Evolutionary conservation across 805 yeast genomes (phyloP).

Genomic region (Clavispora phyllophila): DNA sequence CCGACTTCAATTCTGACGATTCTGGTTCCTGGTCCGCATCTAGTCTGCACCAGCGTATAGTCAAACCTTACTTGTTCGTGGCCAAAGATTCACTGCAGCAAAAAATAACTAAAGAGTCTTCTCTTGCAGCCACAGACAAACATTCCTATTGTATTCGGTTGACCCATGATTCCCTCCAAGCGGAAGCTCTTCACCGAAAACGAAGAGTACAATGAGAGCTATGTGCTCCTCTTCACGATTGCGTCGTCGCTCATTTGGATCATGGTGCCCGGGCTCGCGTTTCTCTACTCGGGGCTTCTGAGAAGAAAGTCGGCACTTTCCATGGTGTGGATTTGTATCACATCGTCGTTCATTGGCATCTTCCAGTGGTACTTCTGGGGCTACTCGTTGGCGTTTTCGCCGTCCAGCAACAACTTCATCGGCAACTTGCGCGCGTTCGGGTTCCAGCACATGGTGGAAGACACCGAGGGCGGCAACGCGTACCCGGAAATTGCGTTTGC

Average conservation of each 20-base stretch:
- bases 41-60: no score
- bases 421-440: slow-evolving; percentile 86
- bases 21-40: no score
- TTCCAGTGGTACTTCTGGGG: slow-evolving; percentile 99
- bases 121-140: no score
- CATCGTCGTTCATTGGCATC: slow-evolving; percentile 67
- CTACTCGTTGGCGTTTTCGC: slow-evolving; percentile 81
- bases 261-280: slow-evolving; percentile 94
- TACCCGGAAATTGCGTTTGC: slow-evolving; percentile 87
- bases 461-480: slow-evolving; percentile 29
- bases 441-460: slow-evolving; percentile 62
- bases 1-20: no score
- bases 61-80: no score
- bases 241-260: slow-evolving; percentile 73
- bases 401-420: slow-evolving; percentile 79
- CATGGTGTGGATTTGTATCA: slow-evolving; percentile 73
- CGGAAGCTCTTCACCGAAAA: slow-evolving; percentile 33
- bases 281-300: slow-evolving; percentile 86
- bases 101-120: no score
- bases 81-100: no score
- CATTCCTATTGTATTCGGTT: no score
- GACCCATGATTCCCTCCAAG: slow-evolving; percentile 19
- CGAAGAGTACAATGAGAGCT: slow-evolving; percentile 17
- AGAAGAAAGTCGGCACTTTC: slow-evolving; percentile 86
- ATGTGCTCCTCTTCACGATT: slow-evolving; percentile 40